Evolutionary conservation across 345 rosid genomes (phyloP).

Genomic region (Brassica napus): Da-Ae NC_063447.1:35490001-35490500

Average conservation of each 20-base stretch:
- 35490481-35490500: slow-evolving; percentile 68
- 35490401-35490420: slow-evolving; percentile 68
- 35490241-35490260: slow-evolving; percentile 57
- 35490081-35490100: slow-evolving; percentile 67
- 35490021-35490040: slow-evolving; percentile 42
- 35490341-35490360: slow-evolving; percentile 55
- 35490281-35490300: slow-evolving; percentile 61
- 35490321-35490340: slow-evolving; percentile 65
- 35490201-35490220: slow-evolving; percentile 49
- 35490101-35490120: slow-evolving; percentile 77
- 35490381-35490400: slow-evolving; percentile 65
- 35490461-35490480: slow-evolving; percentile 66
- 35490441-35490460: slow-evolving; percentile 56
- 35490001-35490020: slow-evolving; percentile 38
- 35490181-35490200: slow-evolving; percentile 59
- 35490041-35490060: slow-evolving; percentile 44
- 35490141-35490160: slow-evolving; percentile 59
- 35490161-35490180: slow-evolving; percentile 65
- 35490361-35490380: slow-evolving; percentile 64
- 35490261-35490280: slow-evolving; percentile 68
- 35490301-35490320: slow-evolving; percentile 65
- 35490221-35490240: slow-evolving; percentile 55
- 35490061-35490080: slow-evolving; percentile 54
- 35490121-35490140: slow-evolving; percentile 66
- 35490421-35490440: slow-evolving; percentile 57